These are phyloP conservation scores for Citrus hindsii DNA, from an alignment of 345 rosid genomes.

Conservation along the genomic window DNA sequence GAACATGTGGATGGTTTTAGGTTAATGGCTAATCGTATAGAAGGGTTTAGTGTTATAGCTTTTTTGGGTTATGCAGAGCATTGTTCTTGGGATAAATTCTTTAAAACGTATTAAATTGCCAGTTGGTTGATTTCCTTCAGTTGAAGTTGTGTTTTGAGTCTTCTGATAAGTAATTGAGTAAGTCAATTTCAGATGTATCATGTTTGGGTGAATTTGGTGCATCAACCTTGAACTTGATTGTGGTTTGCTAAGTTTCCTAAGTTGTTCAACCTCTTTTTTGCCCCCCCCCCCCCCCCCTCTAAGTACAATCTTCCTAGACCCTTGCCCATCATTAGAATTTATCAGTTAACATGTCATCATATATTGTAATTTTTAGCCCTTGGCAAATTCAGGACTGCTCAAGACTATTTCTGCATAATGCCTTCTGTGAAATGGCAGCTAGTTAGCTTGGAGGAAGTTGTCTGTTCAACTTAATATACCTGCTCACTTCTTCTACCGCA, in stretches of 20 bases:
- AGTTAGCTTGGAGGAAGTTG: background rate
- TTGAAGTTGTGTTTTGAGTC: background rate
- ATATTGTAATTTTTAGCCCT: background rate
- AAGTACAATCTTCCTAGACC: background rate
- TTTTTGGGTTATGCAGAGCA: background rate
- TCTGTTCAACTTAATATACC: background rate
- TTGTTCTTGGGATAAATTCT: background rate
- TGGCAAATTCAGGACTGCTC: background rate
- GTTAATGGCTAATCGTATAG: background rate
- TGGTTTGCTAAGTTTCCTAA: background rate
- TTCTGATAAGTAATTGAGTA: background rate
- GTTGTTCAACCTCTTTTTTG: background rate
- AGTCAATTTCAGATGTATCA: background rate
- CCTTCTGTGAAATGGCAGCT: background rate
- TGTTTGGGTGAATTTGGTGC: background rate
- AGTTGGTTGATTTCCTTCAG: background rate
- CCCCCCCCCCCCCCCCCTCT: rapidly evolving
- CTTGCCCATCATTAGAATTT: background rate
- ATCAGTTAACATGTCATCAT: background rate
- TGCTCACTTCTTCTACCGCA: background rate
- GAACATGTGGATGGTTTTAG: background rate
- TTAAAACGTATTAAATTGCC: background rate
- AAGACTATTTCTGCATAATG: background rate
- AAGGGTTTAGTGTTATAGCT: background rate
- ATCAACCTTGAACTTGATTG: background rate